Conservation (phyloP, 2,329 filamentous ascomycete species). For the Dactylellina haptotyla region DNA sequence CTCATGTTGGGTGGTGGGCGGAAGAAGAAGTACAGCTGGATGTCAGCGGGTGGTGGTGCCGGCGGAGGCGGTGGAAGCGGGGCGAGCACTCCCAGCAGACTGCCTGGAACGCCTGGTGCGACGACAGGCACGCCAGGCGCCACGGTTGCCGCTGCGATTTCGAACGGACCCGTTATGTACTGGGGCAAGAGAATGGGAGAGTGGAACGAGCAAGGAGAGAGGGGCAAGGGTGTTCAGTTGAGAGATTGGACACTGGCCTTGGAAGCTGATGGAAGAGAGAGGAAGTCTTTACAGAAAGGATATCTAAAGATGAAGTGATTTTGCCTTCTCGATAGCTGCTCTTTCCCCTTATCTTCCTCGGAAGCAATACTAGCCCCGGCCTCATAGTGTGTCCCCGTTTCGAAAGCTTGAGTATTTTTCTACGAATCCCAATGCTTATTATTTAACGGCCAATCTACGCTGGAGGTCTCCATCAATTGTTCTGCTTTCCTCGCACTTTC, state of each 20-base stretch:
- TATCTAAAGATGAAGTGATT: constrained; percentile 58
- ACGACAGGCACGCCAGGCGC: constrained; percentile 37
- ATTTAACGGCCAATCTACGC: too few relatives aligned
- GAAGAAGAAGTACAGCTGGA: constrained; percentile 58
- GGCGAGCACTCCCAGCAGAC: constrained; percentile 35
- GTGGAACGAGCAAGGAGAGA: constrained; percentile 58
- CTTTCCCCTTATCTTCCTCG: not conserved
- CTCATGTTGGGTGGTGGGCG: constrained; percentile 58
- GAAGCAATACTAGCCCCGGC: not conserved
- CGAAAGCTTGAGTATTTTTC: too few relatives aligned
- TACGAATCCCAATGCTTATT: too few relatives aligned
- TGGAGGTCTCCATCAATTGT: too few relatives aligned
- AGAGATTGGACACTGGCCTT: constrained; percentile 57
- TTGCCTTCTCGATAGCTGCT: not conserved
- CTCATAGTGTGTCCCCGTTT: not conserved
- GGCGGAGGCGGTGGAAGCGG: constrained; percentile 53
- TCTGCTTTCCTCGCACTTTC: too few relatives aligned
- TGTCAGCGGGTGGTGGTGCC: constrained; percentile 53
- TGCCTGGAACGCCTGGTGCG: constrained; percentile 21
- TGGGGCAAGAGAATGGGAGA: constrained; percentile 57
- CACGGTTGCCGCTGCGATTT: not conserved
- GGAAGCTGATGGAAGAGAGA: constrained; percentile 57
- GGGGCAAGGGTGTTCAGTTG: constrained; percentile 56
- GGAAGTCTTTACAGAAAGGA: constrained; percentile 55
- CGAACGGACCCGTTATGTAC: constrained; percentile 55